Evolutionary conservation across 306 rosid species (phyloP).

Genomic region (Dicorynia guianensis): DNA sequence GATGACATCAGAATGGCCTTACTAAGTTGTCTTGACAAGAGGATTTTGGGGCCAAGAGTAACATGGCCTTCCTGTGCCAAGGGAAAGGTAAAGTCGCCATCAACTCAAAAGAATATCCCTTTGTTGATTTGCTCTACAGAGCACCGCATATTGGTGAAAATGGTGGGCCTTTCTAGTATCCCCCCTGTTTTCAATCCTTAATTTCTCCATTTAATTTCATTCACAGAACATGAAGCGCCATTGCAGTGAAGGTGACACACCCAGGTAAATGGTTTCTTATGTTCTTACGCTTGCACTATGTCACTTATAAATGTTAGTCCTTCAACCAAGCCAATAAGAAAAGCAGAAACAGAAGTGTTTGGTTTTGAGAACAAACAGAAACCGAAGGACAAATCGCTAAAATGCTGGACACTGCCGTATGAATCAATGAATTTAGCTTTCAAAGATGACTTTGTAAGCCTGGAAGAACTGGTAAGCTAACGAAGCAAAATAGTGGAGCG

Average conservation of each 20-base stretch:
- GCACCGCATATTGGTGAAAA: constrained; percentile 51
- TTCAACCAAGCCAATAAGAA: too few relatives aligned
- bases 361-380: constrained; percentile 31
- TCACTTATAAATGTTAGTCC: too few relatives aligned
- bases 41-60: constrained; percentile 77
- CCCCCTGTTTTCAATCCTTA: constrained; percentile 34
- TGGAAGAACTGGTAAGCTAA: constrained; percentile 48
- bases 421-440: constrained; percentile 32
- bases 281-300: constrained; percentile 15
- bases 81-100: constrained; percentile 65
- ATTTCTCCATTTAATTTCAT: constrained; percentile 50
- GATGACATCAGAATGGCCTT: constrained; percentile 50
- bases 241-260: constrained; percentile 47
- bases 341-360: not conserved
- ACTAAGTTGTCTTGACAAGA: constrained; percentile 47
- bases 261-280: constrained; percentile 30
- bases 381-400: constrained; percentile 32
- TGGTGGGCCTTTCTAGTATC: constrained; percentile 66
- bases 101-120: constrained; percentile 58
- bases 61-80: constrained; percentile 97
- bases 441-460: constrained; percentile 38
- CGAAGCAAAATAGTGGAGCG: constrained; percentile 46
- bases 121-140: constrained; percentile 48
- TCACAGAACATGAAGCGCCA: constrained; percentile 71
- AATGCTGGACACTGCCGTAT: constrained; percentile 47